phyloP scores from a whole-genome alignment of 768 basidiomycete genomes.

The Scleroderma citrinum region DNA sequence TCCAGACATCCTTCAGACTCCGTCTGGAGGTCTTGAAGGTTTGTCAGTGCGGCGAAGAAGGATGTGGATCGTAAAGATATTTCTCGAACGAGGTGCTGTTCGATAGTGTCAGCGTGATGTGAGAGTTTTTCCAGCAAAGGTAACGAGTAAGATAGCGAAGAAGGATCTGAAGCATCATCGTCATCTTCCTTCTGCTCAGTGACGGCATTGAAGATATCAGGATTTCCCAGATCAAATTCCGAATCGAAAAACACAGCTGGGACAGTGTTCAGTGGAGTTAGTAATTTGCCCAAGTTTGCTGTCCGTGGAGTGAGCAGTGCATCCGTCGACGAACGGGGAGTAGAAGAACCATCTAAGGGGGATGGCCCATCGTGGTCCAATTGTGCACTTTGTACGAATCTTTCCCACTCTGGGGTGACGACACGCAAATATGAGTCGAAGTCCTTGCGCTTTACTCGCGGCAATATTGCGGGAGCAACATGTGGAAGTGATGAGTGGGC shows the following conservation, averaged over 20 bases:
- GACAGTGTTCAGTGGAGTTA: conserved; percentile 71
- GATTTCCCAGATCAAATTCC: conserved; percentile 77
- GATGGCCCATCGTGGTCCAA: conserved; percentile 28
- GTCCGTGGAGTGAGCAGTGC: conserved; percentile 20
- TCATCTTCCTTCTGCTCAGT: conserved; percentile 48
- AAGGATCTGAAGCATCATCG: conserved; percentile 44
- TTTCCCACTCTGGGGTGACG: conserved; percentile 72
- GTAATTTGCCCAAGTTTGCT: conserved; percentile 34
- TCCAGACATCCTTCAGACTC: conserved; percentile 81
- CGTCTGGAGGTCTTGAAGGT: conserved; percentile 86
- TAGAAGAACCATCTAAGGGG: conserved; percentile 17
- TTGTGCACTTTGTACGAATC: conserved; percentile 47
- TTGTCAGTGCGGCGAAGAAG: conserved; percentile 94
- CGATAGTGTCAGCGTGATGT: conserved; percentile 87
- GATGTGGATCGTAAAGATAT: conserved; percentile 86
- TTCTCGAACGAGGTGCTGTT: conserved; percentile 90
- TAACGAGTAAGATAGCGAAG: conserved; percentile 58
- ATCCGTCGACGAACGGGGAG: conserved; percentile 3
- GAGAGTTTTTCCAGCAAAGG: conserved; percentile 87
- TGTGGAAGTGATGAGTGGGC: conserved; percentile 75
- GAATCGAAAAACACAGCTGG: conserved; percentile 77
- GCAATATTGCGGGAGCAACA: conserved; percentile 66
- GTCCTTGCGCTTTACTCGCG: conserved; percentile 75
- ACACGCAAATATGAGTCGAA: conserved; percentile 78
- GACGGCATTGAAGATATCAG: conserved; percentile 69